A percentile compares a stretch with the other conserved stretches of the same genome.
Evolutionary conservation across 2,329 filamentous ascomycete species (phyloP).

Genomic region (Botrytis galanthina): DNA sequence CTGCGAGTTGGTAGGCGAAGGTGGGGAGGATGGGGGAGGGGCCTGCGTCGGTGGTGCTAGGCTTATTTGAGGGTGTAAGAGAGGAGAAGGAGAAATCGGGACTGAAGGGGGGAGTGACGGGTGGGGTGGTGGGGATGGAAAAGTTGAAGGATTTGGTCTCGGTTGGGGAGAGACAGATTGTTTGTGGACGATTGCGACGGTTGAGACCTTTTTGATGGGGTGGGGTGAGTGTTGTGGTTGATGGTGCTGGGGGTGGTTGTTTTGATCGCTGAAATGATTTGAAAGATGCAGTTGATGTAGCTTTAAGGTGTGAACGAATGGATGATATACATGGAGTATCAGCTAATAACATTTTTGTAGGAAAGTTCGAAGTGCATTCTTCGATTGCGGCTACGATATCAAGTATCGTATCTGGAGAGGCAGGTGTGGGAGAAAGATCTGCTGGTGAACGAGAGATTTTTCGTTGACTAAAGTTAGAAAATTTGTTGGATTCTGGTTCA

Average conservation of each 20-base stretch:
- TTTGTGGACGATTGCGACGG: slow-evolving; percentile 8
- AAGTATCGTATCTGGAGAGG: slow-evolving; percentile 3
- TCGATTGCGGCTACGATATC: slow-evolving; percentile 29
- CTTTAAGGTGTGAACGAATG: slow-evolving; percentile 24
- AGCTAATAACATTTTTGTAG: slow-evolving; percentile 27
- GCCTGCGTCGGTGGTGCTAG: background rate
- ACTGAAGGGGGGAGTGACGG: slow-evolving; percentile 1
- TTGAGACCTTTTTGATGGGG: background rate
- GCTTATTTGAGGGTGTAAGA: background rate
- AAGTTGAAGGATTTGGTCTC: background rate
- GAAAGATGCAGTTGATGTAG: background rate
- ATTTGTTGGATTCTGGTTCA: background rate
- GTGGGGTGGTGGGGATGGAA: background rate
- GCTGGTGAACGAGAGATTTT: background rate
- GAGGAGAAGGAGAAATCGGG: background rate
- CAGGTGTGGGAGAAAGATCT: background rate
- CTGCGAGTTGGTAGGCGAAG: slow-evolving; percentile 1
- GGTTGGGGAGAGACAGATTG: slow-evolving; percentile 15
- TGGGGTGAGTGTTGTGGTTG: background rate
- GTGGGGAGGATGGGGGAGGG: background rate
- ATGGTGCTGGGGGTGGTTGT: slow-evolving; percentile 8
- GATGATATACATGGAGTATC: slow-evolving; percentile 28
- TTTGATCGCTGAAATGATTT: background rate
- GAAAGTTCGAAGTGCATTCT: slow-evolving; percentile 26
- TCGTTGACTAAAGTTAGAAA: background rate